phyloP scores from a whole-genome alignment of 345 rosid genomes.

The Erodium maritimum region DNA sequence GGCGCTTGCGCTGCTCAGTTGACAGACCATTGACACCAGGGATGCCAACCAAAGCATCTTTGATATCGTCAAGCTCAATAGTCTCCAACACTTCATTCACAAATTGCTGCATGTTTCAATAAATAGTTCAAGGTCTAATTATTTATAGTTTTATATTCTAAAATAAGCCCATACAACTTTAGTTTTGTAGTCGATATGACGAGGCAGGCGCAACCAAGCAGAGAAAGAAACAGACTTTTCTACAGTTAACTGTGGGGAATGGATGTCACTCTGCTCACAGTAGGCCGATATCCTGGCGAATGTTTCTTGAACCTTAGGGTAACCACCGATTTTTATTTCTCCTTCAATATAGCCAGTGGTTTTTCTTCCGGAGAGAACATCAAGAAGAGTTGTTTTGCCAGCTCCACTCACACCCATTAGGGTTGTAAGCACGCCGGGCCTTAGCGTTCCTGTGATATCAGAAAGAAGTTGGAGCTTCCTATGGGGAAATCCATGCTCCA shows the following conservation, averaged over 20 bases:
- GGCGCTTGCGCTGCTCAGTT: too few species aligned
- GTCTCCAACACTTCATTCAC: too few species aligned
- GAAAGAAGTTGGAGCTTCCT: constrained; percentile 54
- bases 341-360: constrained; percentile 65
- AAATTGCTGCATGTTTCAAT: too few species aligned
- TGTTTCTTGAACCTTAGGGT: constrained; percentile 57
- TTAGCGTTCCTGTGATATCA: constrained; percentile 46
- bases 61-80: too few species aligned
- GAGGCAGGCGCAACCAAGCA: constrained; percentile 66
- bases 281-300: constrained; percentile 78
- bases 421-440: constrained; percentile 71
- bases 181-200: constrained; percentile 36
- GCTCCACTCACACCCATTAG: constrained; percentile 91
- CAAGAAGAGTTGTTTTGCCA: constrained; percentile 81
- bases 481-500: constrained; percentile 26
- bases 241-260: constrained; percentile 60
- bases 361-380: constrained; percentile 81
- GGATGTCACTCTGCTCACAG: constrained; percentile 75
- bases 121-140: too few species aligned
- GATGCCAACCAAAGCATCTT: too few species aligned
- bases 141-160: too few species aligned
- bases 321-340: constrained; percentile 57
- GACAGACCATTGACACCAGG: too few species aligned
- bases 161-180: constrained; percentile 53
- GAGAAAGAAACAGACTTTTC: constrained; percentile 66